These are phyloP conservation scores for Plasmodium coatneyi DNA, from an alignment of 169 alveolate species.

Conservation along the genomic window DNA sequence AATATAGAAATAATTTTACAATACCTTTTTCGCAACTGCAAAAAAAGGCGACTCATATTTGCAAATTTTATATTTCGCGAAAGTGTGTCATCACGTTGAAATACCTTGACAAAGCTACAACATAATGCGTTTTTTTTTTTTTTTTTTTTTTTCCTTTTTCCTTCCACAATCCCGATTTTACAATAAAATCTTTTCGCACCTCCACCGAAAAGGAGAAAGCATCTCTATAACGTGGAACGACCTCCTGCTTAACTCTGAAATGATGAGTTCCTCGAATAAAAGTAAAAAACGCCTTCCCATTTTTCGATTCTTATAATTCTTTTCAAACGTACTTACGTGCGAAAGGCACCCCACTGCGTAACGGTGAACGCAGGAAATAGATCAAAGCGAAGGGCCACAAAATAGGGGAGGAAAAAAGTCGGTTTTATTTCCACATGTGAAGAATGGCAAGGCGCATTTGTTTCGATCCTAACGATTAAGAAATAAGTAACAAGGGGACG, in stretches of 20 bases:
- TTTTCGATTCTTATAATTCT: not conserved
- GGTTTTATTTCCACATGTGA: not conserved
- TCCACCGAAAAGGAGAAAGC: not conserved
- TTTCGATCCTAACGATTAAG: not conserved
- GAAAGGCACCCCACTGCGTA: not conserved
- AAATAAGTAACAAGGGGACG: not conserved
- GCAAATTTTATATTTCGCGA: not conserved
- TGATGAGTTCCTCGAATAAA: not conserved
- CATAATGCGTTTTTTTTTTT: not conserved
- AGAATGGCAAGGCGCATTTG: not conserved
- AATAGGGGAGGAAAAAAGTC: not conserved
- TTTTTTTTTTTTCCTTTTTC: not conserved
- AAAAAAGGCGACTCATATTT: not conserved
- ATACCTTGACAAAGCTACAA: not conserved
- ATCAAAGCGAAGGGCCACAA: not conserved
- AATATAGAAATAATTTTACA: not conserved
- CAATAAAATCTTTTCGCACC: not conserved
- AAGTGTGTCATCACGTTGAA: not conserved
- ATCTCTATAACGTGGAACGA: not conserved
- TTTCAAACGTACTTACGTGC: not conserved
- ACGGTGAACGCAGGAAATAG: not conserved
- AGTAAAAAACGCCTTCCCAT: not conserved
- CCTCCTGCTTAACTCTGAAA: not conserved
- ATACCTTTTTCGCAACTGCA: not conserved
- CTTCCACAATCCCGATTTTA: not conserved